Conservation (phyloP, 106 monocot genomes). For the Dendrobium catenatum region DNA sequence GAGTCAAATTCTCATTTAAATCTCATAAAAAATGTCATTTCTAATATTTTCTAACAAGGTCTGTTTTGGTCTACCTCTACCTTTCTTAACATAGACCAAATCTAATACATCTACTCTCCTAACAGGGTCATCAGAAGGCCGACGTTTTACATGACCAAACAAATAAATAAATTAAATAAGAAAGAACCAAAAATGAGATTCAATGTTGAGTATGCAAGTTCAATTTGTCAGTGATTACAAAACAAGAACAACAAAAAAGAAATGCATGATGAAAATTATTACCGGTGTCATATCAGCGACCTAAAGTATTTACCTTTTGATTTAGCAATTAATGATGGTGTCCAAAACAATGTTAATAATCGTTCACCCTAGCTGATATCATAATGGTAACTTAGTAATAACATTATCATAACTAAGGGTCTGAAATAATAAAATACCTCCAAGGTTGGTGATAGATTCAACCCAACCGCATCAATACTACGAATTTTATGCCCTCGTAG, state of each 20-base stretch:
- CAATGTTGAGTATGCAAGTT: slow-evolving; percentile 3
- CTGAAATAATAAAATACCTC: slow-evolving; percentile 40
- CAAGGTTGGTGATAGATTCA: slow-evolving; percentile 77
- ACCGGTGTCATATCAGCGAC: not conserved
- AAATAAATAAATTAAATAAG: not conserved
- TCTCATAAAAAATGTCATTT: too few species aligned
- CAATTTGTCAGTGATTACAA: not conserved
- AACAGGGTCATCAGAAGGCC: too few species aligned
- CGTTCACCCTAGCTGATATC: not conserved
- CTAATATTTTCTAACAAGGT: too few species aligned
- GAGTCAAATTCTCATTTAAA: too few species aligned
- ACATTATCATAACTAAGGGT: not conserved
- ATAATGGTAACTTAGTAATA: not conserved
- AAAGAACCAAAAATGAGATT: not conserved
- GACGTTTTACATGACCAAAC: too few species aligned
- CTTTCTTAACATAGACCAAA: too few species aligned
- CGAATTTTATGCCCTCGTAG: slow-evolving; percentile 80
- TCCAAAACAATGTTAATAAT: not conserved
- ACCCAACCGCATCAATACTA: slow-evolving; percentile 46
- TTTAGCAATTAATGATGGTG: not conserved
- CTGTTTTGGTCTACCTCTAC: too few species aligned
- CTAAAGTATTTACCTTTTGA: not conserved
- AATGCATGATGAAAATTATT: not conserved
- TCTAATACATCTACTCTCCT: too few species aligned
- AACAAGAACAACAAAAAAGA: not conserved